These are phyloP conservation scores for Teratosphaeria gauchensis DNA, from an alignment of 2,329 filamentous ascomycete genomes.

Conservation along the genomic window DNA sequence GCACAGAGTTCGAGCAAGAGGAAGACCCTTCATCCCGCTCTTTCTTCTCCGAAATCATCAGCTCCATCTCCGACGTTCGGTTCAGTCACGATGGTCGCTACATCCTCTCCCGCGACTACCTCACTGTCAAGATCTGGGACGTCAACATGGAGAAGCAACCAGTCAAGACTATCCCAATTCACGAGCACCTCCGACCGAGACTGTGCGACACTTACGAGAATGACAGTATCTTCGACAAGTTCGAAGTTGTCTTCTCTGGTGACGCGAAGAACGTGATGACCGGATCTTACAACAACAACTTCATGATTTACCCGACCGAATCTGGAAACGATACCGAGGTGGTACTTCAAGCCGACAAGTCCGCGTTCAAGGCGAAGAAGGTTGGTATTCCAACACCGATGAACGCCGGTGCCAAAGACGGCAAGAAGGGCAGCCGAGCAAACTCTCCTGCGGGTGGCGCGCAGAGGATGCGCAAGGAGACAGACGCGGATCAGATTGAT, in stretches of 20 bases:
- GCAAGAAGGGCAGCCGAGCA: slow-evolving; percentile 81
- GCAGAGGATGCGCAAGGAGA: slow-evolving; percentile 96
- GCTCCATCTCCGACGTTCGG: slow-evolving; percentile 95
- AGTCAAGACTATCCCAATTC: slow-evolving; percentile 96
- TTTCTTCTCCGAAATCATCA: slow-evolving; percentile 99
- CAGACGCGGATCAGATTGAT: slow-evolving; percentile 97
- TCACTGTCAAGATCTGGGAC: slow-evolving; percentile 99
- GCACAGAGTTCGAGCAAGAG: slow-evolving; percentile 91
- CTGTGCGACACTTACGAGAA: slow-evolving; percentile 99
- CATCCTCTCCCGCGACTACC: slow-evolving; percentile 92
- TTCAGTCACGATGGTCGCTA: slow-evolving; percentile 96
- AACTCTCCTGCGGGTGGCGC: slow-evolving; percentile 81
- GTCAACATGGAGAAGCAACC: slow-evolving; percentile 98
- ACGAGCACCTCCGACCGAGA: slow-evolving; percentile 87
- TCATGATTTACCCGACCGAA: slow-evolving; percentile 99
- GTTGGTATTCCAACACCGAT: slow-evolving; percentile 96
- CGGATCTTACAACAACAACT: slow-evolving; percentile 99
- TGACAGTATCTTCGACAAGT: slow-evolving; percentile 99
- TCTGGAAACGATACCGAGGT: slow-evolving; percentile 95
- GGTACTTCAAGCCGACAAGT: slow-evolving; percentile 95
- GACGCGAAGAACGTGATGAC: slow-evolving; percentile 99
- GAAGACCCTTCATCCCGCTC: slow-evolving; percentile 94
- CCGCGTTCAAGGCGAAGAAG: slow-evolving; percentile 99
- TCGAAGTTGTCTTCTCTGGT: slow-evolving; percentile 96
- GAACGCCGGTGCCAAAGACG: slow-evolving; percentile 46